Evolutionary conservation across 139 green algal genomes (phyloP), one percentile per base, ranked within the genome.

Genomic region (Closterium sp.): DNA sequence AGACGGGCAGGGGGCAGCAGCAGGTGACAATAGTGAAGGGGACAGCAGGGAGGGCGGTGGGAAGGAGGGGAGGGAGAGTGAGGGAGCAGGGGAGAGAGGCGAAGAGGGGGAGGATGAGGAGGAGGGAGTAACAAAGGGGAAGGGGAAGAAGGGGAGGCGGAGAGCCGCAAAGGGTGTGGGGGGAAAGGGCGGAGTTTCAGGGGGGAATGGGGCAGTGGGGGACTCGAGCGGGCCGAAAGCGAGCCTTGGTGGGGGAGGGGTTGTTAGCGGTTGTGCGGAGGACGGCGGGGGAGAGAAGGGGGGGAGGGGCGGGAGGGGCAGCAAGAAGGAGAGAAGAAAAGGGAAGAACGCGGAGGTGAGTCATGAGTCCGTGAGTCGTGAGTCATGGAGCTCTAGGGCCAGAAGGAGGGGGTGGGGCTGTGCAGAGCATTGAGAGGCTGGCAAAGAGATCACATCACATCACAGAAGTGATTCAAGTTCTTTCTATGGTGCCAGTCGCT

Each of bases 81-180:
- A 30, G 89, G 89, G 45, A 62, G 30, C 70, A 29, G 30, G 5
- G 24, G 89, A 42, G 31, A 89, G 89, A 27, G 89, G 73, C 11
- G 89, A 10, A 4, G 30, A 62, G 22, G 89, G 29, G 30, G 89
- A 91, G 30, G 89, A 6, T n/a, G 70, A 89, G 24, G 73, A 95
- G 91, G 24, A 92, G 91, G 91, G 13, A 86, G 31, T 94, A 11
- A 92, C 45, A n/a, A 91, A 92, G 84, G 89, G n/a, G 32, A 92
- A 92, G 84, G 28, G 50, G 70, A 31, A 31, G 89, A 38, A 92
- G 45, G 70, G 42, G 29, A 90, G 86, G 86, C 89, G 70, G 89
- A 92, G 29, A 9, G 84, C n/a, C 92, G 86, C 31, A 22, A 89
- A 38, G 86, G 86, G 29, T 91, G 89, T 1, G 45, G n/a, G 27